phyloP scores from a whole-genome alignment of 2,329 filamentous ascomycete species.

The Xylaria sp. region DNA sequence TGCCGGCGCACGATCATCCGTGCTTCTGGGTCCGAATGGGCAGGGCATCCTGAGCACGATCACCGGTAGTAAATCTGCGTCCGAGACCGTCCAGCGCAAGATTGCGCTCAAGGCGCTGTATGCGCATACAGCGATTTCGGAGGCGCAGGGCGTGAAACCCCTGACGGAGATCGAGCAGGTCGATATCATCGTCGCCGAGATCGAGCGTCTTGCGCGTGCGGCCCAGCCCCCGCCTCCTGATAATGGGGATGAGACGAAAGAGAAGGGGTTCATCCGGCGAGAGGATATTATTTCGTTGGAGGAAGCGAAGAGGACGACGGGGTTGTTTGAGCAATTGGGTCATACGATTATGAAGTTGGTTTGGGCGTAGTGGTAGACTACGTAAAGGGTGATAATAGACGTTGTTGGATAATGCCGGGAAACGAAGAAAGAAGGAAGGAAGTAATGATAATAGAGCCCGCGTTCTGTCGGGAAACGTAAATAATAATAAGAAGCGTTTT shows the following conservation, averaged over 20 bases:
- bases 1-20: constrained; percentile 19
- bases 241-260: constrained; percentile 17
- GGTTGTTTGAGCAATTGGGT: constrained; percentile 77
- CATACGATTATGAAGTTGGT: constrained; percentile 92
- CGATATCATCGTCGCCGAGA: constrained; percentile 66
- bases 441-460: too few relatives aligned
- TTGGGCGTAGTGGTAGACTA: constrained; percentile 52
- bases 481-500: too few relatives aligned
- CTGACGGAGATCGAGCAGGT: constrained; percentile 53
- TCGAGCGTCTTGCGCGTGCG: constrained; percentile 60
- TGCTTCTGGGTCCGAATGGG: constrained; percentile 19
- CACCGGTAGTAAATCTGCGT: constrained; percentile 19
- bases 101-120: constrained; percentile 55
- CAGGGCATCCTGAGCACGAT: constrained; percentile 26
- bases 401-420: too few relatives aligned
- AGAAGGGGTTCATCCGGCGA: constrained; percentile 41
- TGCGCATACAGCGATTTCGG: constrained; percentile 48
- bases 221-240: constrained; percentile 36
- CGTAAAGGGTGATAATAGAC: too few relatives aligned
- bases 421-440: too few relatives aligned
- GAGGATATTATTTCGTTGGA: constrained; percentile 74
- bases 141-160: constrained; percentile 43
- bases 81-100: constrained; percentile 35
- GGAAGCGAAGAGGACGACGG: constrained; percentile 82
- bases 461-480: too few relatives aligned